Conservation (phyloP, 345 rosid genomes). For the Isatis tinctoria region DNA sequence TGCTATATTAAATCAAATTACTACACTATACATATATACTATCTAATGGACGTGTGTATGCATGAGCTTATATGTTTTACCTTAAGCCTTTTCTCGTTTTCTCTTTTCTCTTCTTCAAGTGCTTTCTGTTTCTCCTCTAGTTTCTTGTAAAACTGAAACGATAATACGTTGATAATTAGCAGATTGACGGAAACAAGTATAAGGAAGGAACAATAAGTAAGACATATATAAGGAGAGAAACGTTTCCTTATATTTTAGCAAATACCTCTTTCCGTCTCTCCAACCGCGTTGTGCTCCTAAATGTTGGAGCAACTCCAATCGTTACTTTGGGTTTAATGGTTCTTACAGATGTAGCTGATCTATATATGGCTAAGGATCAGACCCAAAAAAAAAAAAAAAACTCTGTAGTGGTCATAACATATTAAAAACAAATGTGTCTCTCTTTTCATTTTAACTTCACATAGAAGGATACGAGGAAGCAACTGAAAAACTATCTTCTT, state of each 20-base stretch:
- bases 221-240: constrained; percentile 1
- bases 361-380: constrained; percentile 61
- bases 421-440: background rate
- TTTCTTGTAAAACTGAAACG: constrained; percentile 67
- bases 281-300: constrained; percentile 61
- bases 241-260: background rate
- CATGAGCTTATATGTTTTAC: constrained; percentile 30
- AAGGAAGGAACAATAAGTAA: constrained; percentile 3
- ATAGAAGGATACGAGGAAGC: constrained; percentile 89
- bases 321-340: constrained; percentile 61
- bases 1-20: background rate
- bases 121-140: constrained; percentile 87
- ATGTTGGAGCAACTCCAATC: constrained; percentile 81
- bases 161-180: constrained; percentile 16
- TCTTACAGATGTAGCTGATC: constrained; percentile 69
- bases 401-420: background rate
- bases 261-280: constrained; percentile 88
- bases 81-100: constrained; percentile 75
- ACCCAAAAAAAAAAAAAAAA: background rate
- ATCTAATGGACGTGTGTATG: background rate
- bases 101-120: constrained; percentile 67
- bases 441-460: background rate
- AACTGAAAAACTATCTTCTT: constrained; percentile 76
- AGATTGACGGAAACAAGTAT: background rate
- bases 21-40: background rate